Evolutionary conservation across 495 filamentous ascomycete species (phyloP), one percentile per base, ranked within the genome.

Genomic region (Aspergillus bridgeri): DNA sequence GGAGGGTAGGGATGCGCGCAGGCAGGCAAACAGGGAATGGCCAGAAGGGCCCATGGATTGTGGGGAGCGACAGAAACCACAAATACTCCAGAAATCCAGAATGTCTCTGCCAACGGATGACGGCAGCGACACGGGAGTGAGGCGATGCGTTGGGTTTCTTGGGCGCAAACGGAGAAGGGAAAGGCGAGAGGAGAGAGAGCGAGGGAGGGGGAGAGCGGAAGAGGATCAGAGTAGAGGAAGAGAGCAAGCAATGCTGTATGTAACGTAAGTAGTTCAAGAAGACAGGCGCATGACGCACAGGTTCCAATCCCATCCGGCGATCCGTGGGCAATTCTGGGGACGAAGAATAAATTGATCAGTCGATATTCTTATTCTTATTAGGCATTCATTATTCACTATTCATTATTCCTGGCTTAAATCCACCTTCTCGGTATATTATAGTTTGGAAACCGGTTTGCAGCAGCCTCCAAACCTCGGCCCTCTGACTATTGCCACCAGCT

Each of bases 201-300:
- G 25, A 9, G 53, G 29, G 25, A 51, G 29, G 47, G 27, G 29
- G 43, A 57, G 42, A 25, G 8, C 29, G n/a, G 23, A 53, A 11
- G 44, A 58, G n/a, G 29, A 56, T 21, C 22, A 60, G 42, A 49
- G 22, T 33, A 48, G 24, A 21, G 33, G 48, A 19, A 23, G 17
- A 44, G 51, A 38, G 50, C n/a, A 17, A 27, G 21, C n/a, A n/a
- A n/a, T n/a, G n/a, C n/a, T n/a, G n/a, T n/a, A n/a, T n/a, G n/a
- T n/a, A n/a, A n/a, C n/a, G n/a, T n/a, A 51, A 56, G 38, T 44
- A 55, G 24, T 51, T 46, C 18, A 54, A 56, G 56, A 49, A 51
- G 45, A 56, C 46, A 38, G 33, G 17, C 33, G 51, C 57, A 65
- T 65, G 63, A 65, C 63, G 63, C 63, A 59, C 57, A 60, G 51